A percentile compares a stretch with the other conserved stretches of the same genome.
Evolutionary conservation across 2,329 filamentous ascomycete species (phyloP).

Genomic region (Colletotrichum viniferum): DNA sequence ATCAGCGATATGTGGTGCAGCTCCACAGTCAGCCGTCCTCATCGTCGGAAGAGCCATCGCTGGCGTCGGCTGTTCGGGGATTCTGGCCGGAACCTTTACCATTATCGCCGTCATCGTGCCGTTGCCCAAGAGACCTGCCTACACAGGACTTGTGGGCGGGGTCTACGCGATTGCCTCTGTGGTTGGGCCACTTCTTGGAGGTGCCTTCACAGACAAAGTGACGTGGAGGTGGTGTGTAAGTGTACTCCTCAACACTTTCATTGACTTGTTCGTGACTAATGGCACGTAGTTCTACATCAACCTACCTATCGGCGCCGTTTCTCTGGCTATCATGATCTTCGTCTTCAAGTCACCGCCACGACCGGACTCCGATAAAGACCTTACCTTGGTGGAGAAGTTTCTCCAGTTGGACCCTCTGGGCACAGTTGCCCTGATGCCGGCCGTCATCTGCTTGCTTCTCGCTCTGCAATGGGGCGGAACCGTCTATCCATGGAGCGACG

Average conservation of each 20-base stretch:
- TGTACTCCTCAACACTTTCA: not conserved
- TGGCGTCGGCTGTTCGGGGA: constrained; percentile 37
- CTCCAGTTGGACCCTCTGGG: constrained; percentile 26
- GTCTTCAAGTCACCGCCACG: constrained; percentile 9
- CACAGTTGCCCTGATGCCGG: constrained; percentile 24
- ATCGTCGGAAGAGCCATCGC: constrained; percentile 41
- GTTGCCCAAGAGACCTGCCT: constrained; percentile 34
- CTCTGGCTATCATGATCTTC: constrained; percentile 32
- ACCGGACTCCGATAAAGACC: not conserved
- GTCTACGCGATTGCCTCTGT: constrained; percentile 41
- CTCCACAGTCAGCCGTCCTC: constrained; percentile 34
- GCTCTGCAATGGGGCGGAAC: constrained; percentile 49
- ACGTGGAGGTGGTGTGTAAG: constrained; percentile 36
- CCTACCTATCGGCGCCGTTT: constrained; percentile 28
- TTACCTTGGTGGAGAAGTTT: not conserved
- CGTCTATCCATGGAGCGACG: constrained; percentile 34
- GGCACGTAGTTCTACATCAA: constrained; percentile 29
- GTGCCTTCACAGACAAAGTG: constrained; percentile 30
- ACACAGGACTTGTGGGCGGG: constrained; percentile 40
- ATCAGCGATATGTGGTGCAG: constrained; percentile 26
- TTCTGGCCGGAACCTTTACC: constrained; percentile 35
- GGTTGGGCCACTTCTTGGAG: constrained; percentile 28
- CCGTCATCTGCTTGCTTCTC: constrained; percentile 43
- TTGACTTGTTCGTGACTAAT: not conserved
- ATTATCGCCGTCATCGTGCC: constrained; percentile 43